Conservation (phyloP, 352 stramenopile species). For the Phytophthora sansomeana region DNA sequence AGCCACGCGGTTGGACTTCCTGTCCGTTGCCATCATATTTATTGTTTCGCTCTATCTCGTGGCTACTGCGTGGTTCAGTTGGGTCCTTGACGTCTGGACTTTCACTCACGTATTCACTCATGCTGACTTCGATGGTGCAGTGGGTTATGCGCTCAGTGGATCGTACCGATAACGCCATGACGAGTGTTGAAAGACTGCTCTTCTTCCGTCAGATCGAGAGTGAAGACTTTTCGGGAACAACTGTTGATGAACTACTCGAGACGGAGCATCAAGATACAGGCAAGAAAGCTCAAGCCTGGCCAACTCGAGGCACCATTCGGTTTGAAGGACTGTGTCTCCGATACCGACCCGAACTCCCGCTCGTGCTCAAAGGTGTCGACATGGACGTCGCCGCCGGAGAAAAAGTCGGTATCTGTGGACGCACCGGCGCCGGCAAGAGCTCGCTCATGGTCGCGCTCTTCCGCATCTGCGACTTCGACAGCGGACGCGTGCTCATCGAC, state of each 20-base stretch:
- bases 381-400: constrained; percentile 51
- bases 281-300: constrained; percentile 30
- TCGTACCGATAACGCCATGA: constrained; percentile 49
- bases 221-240: constrained; percentile 13
- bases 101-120: constrained; percentile 52
- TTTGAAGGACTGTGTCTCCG: constrained; percentile 40
- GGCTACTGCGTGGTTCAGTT: constrained; percentile 42
- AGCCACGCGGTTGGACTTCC: constrained; percentile 89
- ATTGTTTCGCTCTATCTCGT: constrained; percentile 90
- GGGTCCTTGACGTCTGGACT: constrained; percentile 41
- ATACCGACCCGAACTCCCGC: constrained; percentile 50
- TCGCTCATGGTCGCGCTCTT: constrained; percentile 55
- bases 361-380: constrained; percentile 46
- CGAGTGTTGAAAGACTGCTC: constrained; percentile 48
- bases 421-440: constrained; percentile 56
- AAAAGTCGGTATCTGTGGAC: constrained; percentile 68
- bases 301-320: constrained; percentile 26
- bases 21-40: constrained; percentile 88
- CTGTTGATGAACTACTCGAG: background rate
- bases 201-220: constrained; percentile 39
- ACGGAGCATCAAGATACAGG: background rate
- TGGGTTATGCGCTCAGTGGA: constrained; percentile 34
- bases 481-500: constrained; percentile 87
- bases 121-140: constrained; percentile 60
- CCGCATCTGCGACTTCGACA: constrained; percentile 56